Percentiles rank a stretch among this genome's conserved stretches.
phyloP scores from a whole-genome alignment of 2,329 filamentous ascomycete species.

The Fusarium nurragi region DNA sequence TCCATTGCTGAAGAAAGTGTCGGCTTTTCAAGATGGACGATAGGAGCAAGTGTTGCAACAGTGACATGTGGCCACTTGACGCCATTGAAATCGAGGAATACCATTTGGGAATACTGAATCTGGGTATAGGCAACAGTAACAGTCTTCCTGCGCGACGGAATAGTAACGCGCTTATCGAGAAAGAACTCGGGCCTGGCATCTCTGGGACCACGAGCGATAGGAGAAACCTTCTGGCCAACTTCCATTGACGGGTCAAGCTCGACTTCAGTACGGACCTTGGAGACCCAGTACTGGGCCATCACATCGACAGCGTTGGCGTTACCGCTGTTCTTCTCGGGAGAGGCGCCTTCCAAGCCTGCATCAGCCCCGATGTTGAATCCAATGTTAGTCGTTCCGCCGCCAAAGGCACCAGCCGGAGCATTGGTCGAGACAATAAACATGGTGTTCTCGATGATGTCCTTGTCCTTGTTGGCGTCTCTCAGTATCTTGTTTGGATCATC shows the following conservation, averaged over 20 bases:
- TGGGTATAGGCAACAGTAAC: background rate
- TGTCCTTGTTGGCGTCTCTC: background rate
- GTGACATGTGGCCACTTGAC: slow-evolving; percentile 1
- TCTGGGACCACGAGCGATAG: background rate
- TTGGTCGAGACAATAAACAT: background rate
- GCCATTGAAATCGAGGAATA: background rate
- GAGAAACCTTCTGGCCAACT: background rate
- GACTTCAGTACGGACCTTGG: background rate
- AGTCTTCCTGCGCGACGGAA: background rate
- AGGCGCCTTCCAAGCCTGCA: background rate
- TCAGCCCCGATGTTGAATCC: background rate
- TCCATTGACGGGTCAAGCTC: background rate
- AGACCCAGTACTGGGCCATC: slow-evolving; percentile 1
- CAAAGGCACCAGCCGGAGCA: background rate
- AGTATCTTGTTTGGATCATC: background rate
- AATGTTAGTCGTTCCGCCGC: background rate
- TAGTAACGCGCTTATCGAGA: background rate
- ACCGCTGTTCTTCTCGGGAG: background rate
- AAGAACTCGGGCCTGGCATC: background rate
- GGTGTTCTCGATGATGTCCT: background rate
- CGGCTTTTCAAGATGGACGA: background rate
- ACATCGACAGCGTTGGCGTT: background rate
- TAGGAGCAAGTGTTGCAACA: background rate
- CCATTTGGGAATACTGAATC: slow-evolving; percentile 5
- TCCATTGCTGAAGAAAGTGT: background rate